Evolutionary conservation across 1,284 basidiomycete species (phyloP).

Genomic region (Cutaneotrichosporon sp.): DNA sequence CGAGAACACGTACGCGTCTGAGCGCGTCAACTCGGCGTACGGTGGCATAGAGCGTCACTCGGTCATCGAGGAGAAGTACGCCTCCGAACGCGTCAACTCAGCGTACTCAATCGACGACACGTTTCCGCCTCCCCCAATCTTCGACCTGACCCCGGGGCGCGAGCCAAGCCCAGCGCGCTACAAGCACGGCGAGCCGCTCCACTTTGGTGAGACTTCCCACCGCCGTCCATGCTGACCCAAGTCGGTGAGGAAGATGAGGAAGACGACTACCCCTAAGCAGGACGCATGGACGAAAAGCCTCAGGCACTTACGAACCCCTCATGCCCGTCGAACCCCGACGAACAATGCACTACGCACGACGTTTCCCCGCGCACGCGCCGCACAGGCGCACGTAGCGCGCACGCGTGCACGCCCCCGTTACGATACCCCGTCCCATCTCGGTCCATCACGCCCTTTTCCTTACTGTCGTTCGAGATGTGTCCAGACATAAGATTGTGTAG

Average conservation of each 20-base stretch:
- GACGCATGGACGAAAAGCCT: conserved; percentile 2
- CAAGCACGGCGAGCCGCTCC: conserved; percentile 79
- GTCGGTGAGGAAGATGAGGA: conserved; percentile 71
- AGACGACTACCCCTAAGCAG: conserved; percentile 13
- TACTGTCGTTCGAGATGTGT: conserved; percentile 6
- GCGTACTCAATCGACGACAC: conserved; percentile 20
- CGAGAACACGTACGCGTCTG: conserved; percentile 18
- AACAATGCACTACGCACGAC: background rate
- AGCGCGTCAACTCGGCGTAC: conserved; percentile 23
- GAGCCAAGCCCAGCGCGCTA: conserved; percentile 70
- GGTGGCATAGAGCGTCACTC: conserved; percentile 20
- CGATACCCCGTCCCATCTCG: background rate
- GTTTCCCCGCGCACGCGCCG: background rate
- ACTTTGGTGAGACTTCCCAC: conserved; percentile 59
- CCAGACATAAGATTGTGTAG: conserved; percentile 8
- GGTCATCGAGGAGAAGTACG: conserved; percentile 21
- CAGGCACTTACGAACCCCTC: conserved; percentile 1
- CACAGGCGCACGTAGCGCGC: too few relatives aligned
- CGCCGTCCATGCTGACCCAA: conserved; percentile 17
- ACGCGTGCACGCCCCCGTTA: background rate
- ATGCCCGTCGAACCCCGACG: background rate
- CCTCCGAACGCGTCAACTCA: conserved; percentile 20
- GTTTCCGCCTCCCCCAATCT: conserved; percentile 43
- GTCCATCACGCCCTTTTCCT: background rate
- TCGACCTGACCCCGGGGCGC: conserved; percentile 58